These are phyloP conservation scores for Yamadazyma atlantica DNA, from an alignment of 1,139 yeast genomes.

Conservation along the genomic window DNA sequence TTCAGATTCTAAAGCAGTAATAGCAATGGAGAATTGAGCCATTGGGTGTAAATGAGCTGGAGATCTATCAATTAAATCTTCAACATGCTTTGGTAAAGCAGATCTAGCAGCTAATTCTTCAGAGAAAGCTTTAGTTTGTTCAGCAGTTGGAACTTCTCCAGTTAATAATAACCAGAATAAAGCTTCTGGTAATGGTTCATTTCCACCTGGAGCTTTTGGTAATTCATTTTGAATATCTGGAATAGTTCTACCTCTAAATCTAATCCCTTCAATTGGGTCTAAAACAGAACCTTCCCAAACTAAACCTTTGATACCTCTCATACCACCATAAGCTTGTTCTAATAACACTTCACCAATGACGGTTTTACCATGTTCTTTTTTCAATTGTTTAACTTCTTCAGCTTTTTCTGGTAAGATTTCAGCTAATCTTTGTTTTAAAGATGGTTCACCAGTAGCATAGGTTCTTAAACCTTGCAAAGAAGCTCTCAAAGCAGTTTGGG, in stretches of 20 bases:
- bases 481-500: conserved; percentile 11
- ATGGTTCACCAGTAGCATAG: conserved; percentile 26
- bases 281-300: conserved; percentile 99
- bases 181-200: conserved; percentile 87
- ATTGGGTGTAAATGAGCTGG: conserved; percentile 92
- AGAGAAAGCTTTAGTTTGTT: conserved; percentile 73
- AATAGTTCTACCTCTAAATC: conserved; percentile 97
- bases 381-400: conserved; percentile 87
- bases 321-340: conserved; percentile 99
- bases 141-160: conserved; percentile 80
- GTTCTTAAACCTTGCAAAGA: conserved; percentile 13
- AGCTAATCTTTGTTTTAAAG: conserved; percentile 90
- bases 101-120: conserved; percentile 87
- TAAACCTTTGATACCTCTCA: conserved; percentile 96
- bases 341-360: conserved; percentile 91
- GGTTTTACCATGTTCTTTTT: conserved; percentile 85
- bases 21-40: conserved; percentile 95
- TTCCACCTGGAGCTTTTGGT: conserved; percentile 90
- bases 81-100: conserved; percentile 81
- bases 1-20: conserved; percentile 87
- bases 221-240: conserved; percentile 92
- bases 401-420: conserved; percentile 90
- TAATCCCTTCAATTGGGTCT: conserved; percentile 97
- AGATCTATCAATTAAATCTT: conserved; percentile 75
- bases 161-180: conserved; percentile 90